Percentiles rank a stretch among this genome's conserved stretches.
phyloP scores from a whole-genome alignment of 2,329 filamentous ascomycete genomes.

The Aspergillus fructus region DNA sequence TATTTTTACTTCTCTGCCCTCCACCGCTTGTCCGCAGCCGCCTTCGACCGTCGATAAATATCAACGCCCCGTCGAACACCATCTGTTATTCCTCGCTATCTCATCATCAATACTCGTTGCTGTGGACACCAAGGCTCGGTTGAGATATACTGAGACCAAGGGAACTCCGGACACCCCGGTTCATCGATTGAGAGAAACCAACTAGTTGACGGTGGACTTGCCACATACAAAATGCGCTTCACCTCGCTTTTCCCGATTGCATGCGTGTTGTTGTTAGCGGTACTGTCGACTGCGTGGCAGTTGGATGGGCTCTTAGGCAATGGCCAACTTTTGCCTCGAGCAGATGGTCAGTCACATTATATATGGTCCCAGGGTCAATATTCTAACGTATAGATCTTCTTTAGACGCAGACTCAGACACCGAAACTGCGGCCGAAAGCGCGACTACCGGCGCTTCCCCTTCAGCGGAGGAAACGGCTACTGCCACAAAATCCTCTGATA shows the following conservation, averaged over 20 bases:
- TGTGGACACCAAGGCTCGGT: background rate
- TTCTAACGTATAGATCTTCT: background rate
- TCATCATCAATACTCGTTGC: conserved; percentile 6
- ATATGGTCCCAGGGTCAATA: background rate
- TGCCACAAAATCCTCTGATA: conserved; percentile 13
- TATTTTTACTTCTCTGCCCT: background rate
- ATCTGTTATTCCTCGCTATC: background rate
- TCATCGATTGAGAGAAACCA: background rate
- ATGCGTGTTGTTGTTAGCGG: conserved; percentile 33
- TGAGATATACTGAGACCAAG: background rate
- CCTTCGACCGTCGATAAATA: background rate
- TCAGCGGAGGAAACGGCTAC: conserved; percentile 18
- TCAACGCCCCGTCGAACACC: background rate
- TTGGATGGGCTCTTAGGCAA: conserved; percentile 19
- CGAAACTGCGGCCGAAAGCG: conserved; percentile 21
- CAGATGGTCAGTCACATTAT: conserved; percentile 23
- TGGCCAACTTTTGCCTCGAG: conserved; percentile 23
- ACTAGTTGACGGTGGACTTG: background rate
- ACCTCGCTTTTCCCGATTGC: conserved; percentile 30
- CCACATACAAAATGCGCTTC: conserved; percentile 32
- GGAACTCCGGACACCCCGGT: background rate
- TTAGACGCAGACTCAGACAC: conserved; percentile 6
- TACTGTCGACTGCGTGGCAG: conserved; percentile 32
- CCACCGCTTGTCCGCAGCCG: background rate
- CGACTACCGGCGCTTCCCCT: conserved; percentile 18